Evolutionary conservation across 306 rosid genomes (phyloP).

Genomic region (Sesbania bispinosa): DNA sequence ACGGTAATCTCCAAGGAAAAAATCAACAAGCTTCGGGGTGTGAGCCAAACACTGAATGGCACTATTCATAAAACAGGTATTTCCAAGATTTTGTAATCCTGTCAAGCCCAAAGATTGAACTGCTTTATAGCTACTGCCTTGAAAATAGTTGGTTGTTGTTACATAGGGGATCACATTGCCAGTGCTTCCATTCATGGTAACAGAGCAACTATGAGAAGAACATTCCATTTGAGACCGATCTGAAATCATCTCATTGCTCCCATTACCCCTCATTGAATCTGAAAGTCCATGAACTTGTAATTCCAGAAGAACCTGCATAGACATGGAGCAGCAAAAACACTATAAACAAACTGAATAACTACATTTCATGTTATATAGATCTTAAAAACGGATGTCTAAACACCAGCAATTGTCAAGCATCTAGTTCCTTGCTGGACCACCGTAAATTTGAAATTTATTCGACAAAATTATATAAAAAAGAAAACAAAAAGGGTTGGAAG

Average conservation of each 20-base stretch:
- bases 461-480: neutral
- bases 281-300: conserved; percentile 70
- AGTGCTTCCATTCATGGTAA: conserved; percentile 51
- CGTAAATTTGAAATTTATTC: neutral
- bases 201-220: conserved; percentile 30
- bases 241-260: conserved; percentile 39
- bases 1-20: conserved; percentile 70
- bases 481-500: neutral
- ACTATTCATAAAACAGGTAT: conserved; percentile 94
- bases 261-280: conserved; percentile 35
- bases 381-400: conserved; percentile 6
- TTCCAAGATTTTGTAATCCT: conserved; percentile 89
- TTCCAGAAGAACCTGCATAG: conserved; percentile 67
- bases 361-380: neutral
- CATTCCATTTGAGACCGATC: conserved; percentile 39
- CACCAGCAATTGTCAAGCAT: neutral
- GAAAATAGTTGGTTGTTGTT: conserved; percentile 30
- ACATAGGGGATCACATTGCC: conserved; percentile 34
- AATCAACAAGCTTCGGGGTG: conserved; percentile 73
- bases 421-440: neutral
- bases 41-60: conserved; percentile 87
- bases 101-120: conserved; percentile 64
- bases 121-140: conserved; percentile 42
- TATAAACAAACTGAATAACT: conserved; percentile 15
- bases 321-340: conserved; percentile 7